Conservation (phyloP, 1,139 yeast species). For the Blastobotrys persicus region DNA sequence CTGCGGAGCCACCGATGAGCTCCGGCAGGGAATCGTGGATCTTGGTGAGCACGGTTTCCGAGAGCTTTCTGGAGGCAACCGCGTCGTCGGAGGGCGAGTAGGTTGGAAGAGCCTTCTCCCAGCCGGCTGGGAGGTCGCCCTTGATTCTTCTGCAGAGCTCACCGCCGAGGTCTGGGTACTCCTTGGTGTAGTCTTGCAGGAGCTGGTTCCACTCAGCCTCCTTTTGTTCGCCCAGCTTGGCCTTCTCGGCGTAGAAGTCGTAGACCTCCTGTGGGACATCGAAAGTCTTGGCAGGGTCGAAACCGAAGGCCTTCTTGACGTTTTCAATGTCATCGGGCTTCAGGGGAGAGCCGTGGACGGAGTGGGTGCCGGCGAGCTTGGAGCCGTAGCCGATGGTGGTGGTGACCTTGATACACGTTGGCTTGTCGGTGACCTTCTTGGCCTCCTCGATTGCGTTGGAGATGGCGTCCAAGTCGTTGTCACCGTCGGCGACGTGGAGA, state of each 20-base stretch:
- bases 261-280: conserved; percentile 81
- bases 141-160: conserved; percentile 79
- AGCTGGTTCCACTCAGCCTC: conserved; percentile 74
- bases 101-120: conserved; percentile 77
- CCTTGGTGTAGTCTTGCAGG: conserved; percentile 58
- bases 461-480: conserved; percentile 72
- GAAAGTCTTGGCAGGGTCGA: conserved; percentile 81
- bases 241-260: conserved; percentile 60
- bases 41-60: conserved; percentile 73
- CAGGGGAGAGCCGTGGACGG: conserved; percentile 97
- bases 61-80: conserved; percentile 92
- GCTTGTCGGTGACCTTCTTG: conserved; percentile 59
- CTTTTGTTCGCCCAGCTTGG: conserved; percentile 58
- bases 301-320: conserved; percentile 81
- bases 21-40: conserved; percentile 75
- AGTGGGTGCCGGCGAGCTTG: conserved; percentile 76
- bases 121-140: conserved; percentile 78
- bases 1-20: conserved; percentile 97
- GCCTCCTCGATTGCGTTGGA: conserved; percentile 62
- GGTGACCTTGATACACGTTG: conserved; percentile 83
- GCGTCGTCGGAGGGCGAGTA: conserved; percentile 79
- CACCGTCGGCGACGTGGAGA: conserved; percentile 73
- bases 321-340: conserved; percentile 91
- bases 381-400: conserved; percentile 98
- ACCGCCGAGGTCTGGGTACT: conserved; percentile 77